phyloP scores from a whole-genome alignment of 148 eudicot species.

The Arctostaphylos glauca region DNA sequence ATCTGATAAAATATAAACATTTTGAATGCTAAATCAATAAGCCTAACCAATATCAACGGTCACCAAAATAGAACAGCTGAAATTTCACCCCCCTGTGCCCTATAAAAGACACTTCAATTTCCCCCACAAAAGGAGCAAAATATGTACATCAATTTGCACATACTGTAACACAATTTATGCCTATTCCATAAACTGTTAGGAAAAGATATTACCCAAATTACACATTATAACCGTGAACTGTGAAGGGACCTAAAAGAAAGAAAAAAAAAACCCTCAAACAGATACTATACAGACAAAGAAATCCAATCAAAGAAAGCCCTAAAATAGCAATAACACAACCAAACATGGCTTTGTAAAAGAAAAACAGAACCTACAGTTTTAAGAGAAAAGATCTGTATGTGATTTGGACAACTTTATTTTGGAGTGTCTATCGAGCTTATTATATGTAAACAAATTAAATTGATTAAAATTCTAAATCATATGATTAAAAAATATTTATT shows the following conservation, averaged over 20 bases:
- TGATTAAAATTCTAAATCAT: no score
- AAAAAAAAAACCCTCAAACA: background rate
- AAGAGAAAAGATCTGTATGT: no score
- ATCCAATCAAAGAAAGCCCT: background rate
- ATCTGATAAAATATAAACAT: background rate
- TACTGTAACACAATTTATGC: background rate
- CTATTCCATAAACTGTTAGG: background rate
- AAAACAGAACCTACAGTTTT: no score
- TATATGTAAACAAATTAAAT: no score
- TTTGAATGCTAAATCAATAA: background rate
- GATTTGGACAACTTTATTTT: no score
- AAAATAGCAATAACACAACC: conserved; percentile 5
- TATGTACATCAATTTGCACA: background rate
- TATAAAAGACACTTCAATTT: background rate
- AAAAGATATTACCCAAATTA: background rate
- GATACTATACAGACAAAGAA: background rate
- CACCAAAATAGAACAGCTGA: background rate
- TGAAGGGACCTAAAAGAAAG: background rate
- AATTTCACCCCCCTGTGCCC: background rate
- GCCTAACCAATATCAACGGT: background rate
- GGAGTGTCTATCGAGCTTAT: no score
- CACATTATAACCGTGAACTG: background rate
- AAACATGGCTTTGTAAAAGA: background rate
- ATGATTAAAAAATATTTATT: no score
- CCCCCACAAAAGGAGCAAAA: background rate